Evolutionary conservation across 163 green algal species (phyloP).

Genomic region (Scenedesmus sp.): DNA sequence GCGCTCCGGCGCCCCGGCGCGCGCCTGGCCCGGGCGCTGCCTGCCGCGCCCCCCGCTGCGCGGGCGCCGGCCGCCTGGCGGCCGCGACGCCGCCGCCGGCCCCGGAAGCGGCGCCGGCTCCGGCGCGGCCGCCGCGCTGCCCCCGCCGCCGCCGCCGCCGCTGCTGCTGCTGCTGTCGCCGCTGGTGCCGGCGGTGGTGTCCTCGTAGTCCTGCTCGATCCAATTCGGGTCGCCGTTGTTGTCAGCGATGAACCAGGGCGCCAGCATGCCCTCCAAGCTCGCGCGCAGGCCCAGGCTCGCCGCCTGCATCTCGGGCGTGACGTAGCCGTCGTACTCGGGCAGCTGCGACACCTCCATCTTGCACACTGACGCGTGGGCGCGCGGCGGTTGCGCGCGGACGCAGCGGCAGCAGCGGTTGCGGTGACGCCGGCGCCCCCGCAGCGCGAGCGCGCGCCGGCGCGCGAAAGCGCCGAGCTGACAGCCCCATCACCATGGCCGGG

Average conservation of each 20-base stretch:
- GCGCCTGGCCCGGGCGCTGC: too few species aligned
- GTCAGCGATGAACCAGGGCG: not conserved
- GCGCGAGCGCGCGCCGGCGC: not conserved
- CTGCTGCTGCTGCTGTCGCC: not conserved
- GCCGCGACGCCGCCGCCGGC: too few species aligned
- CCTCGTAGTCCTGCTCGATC: too few species aligned
- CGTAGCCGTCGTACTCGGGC: constrained; percentile 29
- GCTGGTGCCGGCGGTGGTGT: not conserved
- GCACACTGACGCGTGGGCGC: not conserved
- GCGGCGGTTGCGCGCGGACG: not conserved
- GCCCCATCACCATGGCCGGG: too few species aligned
- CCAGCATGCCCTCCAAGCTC: constrained; percentile 10
- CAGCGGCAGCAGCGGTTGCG: not conserved
- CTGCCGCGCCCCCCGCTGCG: too few species aligned
- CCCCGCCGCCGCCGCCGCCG: too few species aligned
- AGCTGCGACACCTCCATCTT: constrained; percentile 10
- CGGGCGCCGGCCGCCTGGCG: too few species aligned
- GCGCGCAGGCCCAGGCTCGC: constrained; percentile 6
- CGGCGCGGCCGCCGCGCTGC: too few species aligned
- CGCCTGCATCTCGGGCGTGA: constrained; percentile 24
- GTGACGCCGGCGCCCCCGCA: not conserved
- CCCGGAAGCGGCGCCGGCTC: too few species aligned
- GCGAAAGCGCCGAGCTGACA: too few species aligned
- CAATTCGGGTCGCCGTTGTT: not conserved
- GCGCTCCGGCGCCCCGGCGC: too few species aligned